Percentiles rank a stretch among this genome's conserved stretches.
Evolutionary conservation across 2,329 filamentous ascomycete genomes (phyloP).

Genomic region (Pyrenophora teres): DNA sequence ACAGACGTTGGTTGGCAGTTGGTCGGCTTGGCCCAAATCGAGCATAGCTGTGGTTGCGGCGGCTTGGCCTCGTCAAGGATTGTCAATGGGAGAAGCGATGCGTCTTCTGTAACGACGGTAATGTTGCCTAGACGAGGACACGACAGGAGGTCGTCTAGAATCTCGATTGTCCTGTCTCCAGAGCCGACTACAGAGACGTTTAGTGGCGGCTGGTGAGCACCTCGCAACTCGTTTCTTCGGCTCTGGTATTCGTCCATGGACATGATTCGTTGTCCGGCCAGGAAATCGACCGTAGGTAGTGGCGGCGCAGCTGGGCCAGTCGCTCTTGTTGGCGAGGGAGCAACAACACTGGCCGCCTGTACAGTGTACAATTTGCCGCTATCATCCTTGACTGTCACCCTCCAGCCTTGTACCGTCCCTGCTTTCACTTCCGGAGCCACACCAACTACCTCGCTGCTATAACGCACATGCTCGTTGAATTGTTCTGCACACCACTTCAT

Average conservation of each 20-base stretch:
- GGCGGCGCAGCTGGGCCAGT: conserved; percentile 20
- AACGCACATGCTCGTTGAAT: conserved; percentile 40
- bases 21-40: conserved; percentile 42
- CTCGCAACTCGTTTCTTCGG: conserved; percentile 38
- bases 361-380: conserved; percentile 31
- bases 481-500: conserved; percentile 44
- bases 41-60: conserved; percentile 40
- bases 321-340: conserved; percentile 30
- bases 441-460: conserved; percentile 37
- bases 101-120: conserved; percentile 42
- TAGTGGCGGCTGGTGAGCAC: conserved; percentile 33
- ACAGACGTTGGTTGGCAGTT: conserved; percentile 25
- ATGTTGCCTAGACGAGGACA: conserved; percentile 44
- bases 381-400: conserved; percentile 33
- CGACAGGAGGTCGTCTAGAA: conserved; percentile 41
- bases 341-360: conserved; percentile 33
- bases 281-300: conserved; percentile 35
- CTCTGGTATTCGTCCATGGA: conserved; percentile 38
- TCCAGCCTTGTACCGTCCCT: conserved; percentile 33
- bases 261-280: conserved; percentile 42
- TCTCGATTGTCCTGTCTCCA: conserved; percentile 33
- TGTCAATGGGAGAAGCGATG: conserved; percentile 35
- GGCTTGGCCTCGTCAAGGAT: conserved; percentile 32
- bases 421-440: conserved; percentile 32
- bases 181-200: conserved; percentile 42